Conservation (phyloP, 805 yeast genomes). For the Metschnikowia amazonensis region DNA sequence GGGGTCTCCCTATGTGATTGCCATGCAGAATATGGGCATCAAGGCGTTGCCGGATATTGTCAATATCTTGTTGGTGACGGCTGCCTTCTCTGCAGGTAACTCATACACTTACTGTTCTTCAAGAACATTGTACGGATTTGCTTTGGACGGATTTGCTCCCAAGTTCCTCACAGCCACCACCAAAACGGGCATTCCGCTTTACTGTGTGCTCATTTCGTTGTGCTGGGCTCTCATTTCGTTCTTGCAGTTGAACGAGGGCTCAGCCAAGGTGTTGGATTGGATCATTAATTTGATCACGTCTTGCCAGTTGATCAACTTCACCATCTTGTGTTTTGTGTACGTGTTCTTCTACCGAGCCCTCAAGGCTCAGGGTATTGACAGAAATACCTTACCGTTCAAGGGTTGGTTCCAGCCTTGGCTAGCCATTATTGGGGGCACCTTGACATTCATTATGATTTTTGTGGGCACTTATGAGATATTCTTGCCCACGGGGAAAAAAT, state of each 20-base stretch:
- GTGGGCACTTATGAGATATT: slow-evolving; percentile 17
- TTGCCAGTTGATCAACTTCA: slow-evolving; percentile 26
- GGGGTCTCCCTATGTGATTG: slow-evolving; percentile 84
- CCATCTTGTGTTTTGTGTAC: slow-evolving; percentile 23
- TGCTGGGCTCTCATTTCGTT: slow-evolving; percentile 62
- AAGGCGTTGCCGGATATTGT: slow-evolving; percentile 66
- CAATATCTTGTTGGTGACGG: slow-evolving; percentile 72
- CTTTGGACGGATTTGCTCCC: slow-evolving; percentile 75
- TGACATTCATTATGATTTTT: slow-evolving; percentile 17
- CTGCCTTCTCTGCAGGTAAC: slow-evolving; percentile 79
- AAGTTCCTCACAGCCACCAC: slow-evolving; percentile 53
- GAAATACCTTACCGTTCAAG: slow-evolving; percentile 15
- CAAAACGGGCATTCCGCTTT: slow-evolving; percentile 45
- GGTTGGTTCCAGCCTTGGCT: slow-evolving; percentile 23
- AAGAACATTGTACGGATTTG: slow-evolving; percentile 67
- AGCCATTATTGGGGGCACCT: slow-evolving; percentile 23
- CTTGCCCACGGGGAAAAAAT: slow-evolving; percentile 12
- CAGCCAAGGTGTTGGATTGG: slow-evolving; percentile 30
- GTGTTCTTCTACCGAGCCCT: slow-evolving; percentile 18
- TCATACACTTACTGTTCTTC: slow-evolving; percentile 76
- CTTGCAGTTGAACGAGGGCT: slow-evolving; percentile 47
- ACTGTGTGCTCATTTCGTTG: slow-evolving; percentile 40
- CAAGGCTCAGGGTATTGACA: slow-evolving; percentile 20
- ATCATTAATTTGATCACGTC: slow-evolving; percentile 33
- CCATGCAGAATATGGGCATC: slow-evolving; percentile 64